These are phyloP conservation scores for Rhizopus delemar DNA, from an alignment of 371 early-diverging fungal genomes.

Conservation along the genomic window DNA sequence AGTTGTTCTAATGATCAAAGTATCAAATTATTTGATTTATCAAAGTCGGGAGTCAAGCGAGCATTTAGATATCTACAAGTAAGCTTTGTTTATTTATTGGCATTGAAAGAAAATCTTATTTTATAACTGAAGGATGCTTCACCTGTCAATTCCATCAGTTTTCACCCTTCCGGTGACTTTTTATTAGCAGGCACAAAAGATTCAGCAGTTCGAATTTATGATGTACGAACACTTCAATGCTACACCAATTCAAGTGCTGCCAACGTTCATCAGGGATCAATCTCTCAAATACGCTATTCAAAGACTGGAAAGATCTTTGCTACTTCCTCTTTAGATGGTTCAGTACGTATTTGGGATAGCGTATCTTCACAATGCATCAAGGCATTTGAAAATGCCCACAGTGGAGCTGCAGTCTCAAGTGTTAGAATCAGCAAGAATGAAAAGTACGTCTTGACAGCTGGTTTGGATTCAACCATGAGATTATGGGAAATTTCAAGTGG, in stretches of 20 bases:
- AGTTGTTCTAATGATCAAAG: conserved; percentile 83
- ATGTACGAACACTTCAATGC: conserved; percentile 80
- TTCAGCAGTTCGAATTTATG: conserved; percentile 79
- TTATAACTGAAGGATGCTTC: conserved; percentile 57
- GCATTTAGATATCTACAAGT: conserved; percentile 87
- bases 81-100: not conserved
- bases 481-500: conserved; percentile 87
- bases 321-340: conserved; percentile 79
- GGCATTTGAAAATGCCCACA: conserved; percentile 74
- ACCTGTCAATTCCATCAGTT: conserved; percentile 73
- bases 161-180: conserved; percentile 88
- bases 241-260: conserved; percentile 58
- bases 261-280: conserved; percentile 65
- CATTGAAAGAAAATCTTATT: not conserved
- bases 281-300: conserved; percentile 78
- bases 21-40: conserved; percentile 88
- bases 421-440: conserved; percentile 75
- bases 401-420: conserved; percentile 73
- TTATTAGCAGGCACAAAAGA: conserved; percentile 74
- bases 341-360: conserved; percentile 87
- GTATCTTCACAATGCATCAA: conserved; percentile 72
- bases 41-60: conserved; percentile 75
- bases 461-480: conserved; percentile 72
- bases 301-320: conserved; percentile 73
- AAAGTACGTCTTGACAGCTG: conserved; percentile 76